Conservation (phyloP, 2,329 filamentous ascomycete genomes). For the Penicillium sp. region DNA sequence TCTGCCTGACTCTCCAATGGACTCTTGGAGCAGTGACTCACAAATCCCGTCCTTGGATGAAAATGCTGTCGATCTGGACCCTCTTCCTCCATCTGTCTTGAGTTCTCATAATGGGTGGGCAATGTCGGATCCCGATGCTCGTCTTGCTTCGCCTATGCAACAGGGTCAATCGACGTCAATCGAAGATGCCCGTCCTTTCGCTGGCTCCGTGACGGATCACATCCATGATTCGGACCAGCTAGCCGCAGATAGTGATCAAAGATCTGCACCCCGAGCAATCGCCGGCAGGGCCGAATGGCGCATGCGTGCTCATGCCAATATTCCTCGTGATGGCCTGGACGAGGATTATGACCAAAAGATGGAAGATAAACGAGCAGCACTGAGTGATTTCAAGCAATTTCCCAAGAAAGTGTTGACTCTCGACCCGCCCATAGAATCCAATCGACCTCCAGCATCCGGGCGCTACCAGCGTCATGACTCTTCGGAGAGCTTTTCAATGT, state of each 20-base stretch:
- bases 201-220: constrained; percentile 22
- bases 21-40: constrained; percentile 26
- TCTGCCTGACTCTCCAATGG: constrained; percentile 38
- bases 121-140: constrained; percentile 25
- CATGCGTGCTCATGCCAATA: constrained; percentile 22
- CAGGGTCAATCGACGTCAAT: constrained; percentile 24
- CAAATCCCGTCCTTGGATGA: constrained; percentile 31
- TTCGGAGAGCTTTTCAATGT: constrained; percentile 58
- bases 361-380: constrained; percentile 40
- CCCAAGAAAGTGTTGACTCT: constrained; percentile 48
- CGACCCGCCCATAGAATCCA: constrained; percentile 36
- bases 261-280: constrained; percentile 41
- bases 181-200: constrained; percentile 20
- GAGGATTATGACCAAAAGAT: constrained; percentile 37
- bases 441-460: constrained; percentile 28
- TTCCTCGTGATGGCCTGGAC: constrained; percentile 26
- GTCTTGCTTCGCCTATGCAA: constrained; percentile 15
- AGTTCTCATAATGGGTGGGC: constrained; percentile 35
- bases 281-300: constrained; percentile 37
- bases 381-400: constrained; percentile 46
- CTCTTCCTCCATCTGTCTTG: constrained; percentile 41
- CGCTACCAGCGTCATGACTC: constrained; percentile 51
- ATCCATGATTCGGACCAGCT: constrained; percentile 19
- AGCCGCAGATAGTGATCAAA: constrained; percentile 28
- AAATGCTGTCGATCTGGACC: constrained; percentile 35